Percentiles rank a stretch among this genome's conserved stretches.
phyloP scores from a whole-genome alignment of 495 filamentous ascomycete genomes.

The Penicillium odoratum region DNA sequence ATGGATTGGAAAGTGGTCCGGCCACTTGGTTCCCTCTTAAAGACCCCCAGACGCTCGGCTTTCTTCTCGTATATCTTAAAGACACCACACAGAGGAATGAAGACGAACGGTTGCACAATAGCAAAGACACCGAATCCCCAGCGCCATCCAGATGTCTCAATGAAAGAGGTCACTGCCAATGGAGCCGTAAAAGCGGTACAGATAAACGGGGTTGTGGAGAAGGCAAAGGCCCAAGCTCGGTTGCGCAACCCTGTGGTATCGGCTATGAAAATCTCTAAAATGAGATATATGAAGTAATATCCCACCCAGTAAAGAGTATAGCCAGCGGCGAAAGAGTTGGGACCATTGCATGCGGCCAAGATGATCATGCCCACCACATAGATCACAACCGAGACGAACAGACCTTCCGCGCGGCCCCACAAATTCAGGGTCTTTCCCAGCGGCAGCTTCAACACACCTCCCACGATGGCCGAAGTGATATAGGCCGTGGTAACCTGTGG shows the following conservation, averaged over 20 bases:
- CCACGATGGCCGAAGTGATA: conserved; percentile 52
- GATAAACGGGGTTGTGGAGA: conserved; percentile 64
- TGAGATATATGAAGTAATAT: conserved; percentile 58
- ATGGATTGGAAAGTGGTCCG: conserved; percentile 50
- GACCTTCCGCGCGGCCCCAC: conserved; percentile 59
- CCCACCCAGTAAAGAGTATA: conserved; percentile 59
- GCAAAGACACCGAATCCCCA: conserved; percentile 65
- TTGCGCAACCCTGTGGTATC: conserved; percentile 66
- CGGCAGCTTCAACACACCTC: conserved; percentile 64
- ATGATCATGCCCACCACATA: conserved; percentile 48
- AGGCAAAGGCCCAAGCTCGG: conserved; percentile 62
- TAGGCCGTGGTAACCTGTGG: conserved; percentile 38
- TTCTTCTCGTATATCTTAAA: conserved; percentile 60
- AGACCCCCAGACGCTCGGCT: conserved; percentile 49
- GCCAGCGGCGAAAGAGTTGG: conserved; percentile 49
- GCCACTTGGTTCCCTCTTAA: conserved; percentile 38
- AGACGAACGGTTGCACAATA: conserved; percentile 58
- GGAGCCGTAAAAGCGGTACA: conserved; percentile 50
- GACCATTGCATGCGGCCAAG: conserved; percentile 49
- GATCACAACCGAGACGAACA: conserved; percentile 42
- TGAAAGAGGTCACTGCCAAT: conserved; percentile 40
- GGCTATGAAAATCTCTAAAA: conserved; percentile 62
- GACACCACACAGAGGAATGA: conserved; percentile 51
- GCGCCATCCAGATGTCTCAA: conserved; percentile 55
- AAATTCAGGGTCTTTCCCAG: conserved; percentile 68